A percentile compares a stretch with the other conserved stretches of the same genome.
These are phyloP conservation scores for Rhododendron molle DNA, from an alignment of 148 eudicot species.

Conservation along the genomic window DNA sequence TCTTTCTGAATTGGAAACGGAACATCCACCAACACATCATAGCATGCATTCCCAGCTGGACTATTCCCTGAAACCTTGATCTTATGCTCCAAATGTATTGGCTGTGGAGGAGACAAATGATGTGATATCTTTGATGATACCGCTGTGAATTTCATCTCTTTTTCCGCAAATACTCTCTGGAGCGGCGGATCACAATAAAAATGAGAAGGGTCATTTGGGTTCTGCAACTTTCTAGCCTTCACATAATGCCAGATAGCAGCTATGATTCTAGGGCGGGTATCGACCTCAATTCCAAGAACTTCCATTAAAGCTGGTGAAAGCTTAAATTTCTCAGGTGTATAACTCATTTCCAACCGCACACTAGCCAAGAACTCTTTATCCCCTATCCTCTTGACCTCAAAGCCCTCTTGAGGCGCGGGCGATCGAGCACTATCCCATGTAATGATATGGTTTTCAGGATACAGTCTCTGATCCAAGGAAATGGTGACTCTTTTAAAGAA, in stretches of 20 bases:
- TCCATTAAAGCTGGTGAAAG: constrained; percentile 79
- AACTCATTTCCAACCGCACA: constrained; percentile 78
- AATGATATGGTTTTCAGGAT: constrained; percentile 83
- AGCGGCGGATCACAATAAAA: constrained; percentile 86
- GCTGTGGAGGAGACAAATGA: constrained; percentile 77
- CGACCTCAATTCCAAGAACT: constrained; percentile 90
- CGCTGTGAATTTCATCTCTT: constrained; percentile 70
- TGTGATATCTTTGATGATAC: constrained; percentile 76
- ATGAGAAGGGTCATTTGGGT: constrained; percentile 70
- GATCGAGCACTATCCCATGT: constrained; percentile 86
- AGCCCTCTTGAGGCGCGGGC: constrained; percentile 83
- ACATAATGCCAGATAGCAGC: constrained; percentile 95
- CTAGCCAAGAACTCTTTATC: constrained; percentile 69
- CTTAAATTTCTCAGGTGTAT: constrained; percentile 80
- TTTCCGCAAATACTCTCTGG: constrained; percentile 81
- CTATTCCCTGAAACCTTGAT: constrained; percentile 73
- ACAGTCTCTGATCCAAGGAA: constrained; percentile 72
- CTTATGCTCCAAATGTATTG: constrained; percentile 83
- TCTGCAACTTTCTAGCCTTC: constrained; percentile 87
- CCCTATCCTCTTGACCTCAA: constrained; percentile 92
- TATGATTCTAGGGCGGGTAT: constrained; percentile 83
- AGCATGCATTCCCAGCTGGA: constrained; percentile 84
- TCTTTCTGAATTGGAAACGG: constrained; percentile 91
- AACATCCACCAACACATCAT: constrained; percentile 86
- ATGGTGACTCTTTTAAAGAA: constrained; percentile 82